Conservation (phyloP, 768 basidiomycete species). For the Leccinum incarnatum region DNA sequence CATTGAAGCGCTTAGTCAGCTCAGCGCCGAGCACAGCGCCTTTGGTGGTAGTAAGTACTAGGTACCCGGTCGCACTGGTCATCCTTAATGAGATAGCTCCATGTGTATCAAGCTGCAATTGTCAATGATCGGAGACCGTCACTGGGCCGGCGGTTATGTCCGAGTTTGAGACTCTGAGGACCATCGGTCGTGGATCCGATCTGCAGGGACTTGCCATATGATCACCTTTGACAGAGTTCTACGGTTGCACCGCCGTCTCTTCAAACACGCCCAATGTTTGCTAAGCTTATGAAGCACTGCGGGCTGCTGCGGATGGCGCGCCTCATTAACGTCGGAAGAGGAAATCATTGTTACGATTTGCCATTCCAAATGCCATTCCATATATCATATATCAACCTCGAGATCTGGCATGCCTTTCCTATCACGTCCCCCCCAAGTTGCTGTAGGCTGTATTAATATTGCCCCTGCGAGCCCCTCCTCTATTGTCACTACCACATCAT, state of each 20-base stretch:
- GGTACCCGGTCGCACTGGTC: too few relatives aligned
- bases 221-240: not conserved
- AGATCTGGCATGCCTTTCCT: not conserved
- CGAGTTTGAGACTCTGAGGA: not conserved
- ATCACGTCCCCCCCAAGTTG: not conserved
- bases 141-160: not conserved
- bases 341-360: not conserved
- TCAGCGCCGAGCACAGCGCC: too few relatives aligned
- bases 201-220: not conserved
- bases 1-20: too few relatives aligned
- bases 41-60: not conserved
- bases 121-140: not conserved
- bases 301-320: not conserved
- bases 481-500: slow-evolving; percentile 1
- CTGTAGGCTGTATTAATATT: not conserved
- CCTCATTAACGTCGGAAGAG: not conserved
- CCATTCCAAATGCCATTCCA: not conserved
- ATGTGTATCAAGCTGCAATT: not conserved
- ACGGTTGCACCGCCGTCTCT: not conserved
- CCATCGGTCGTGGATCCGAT: not conserved
- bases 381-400: not conserved
- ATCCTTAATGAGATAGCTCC: too few relatives aligned
- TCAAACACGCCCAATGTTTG: not conserved
- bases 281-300: not conserved
- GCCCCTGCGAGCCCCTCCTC: not conserved